Evolutionary conservation across 345 rosid species (phyloP).

Genomic region (Acer saccharum): DNA sequence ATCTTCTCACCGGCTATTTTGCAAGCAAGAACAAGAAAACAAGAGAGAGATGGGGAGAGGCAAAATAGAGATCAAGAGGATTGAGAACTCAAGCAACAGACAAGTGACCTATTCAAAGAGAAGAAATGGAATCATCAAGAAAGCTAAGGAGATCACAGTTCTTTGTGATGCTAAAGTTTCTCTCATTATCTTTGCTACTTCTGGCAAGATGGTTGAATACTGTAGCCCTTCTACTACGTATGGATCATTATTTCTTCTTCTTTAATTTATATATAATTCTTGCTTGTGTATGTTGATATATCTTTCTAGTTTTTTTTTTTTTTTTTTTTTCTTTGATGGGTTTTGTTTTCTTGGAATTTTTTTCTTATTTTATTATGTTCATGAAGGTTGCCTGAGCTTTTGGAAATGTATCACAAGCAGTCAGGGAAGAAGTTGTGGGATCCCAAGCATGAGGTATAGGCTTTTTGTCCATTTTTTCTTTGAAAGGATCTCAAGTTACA

Average conservation of each 20-base stretch:
- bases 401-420: conserved; percentile 77
- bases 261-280: no score
- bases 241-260: not conserved
- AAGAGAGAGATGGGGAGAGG: conserved; percentile 67
- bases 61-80: conserved; percentile 79
- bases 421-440: conserved; percentile 91
- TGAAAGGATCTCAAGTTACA: conserved; percentile 13
- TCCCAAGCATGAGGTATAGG: conserved; percentile 87
- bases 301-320: no score
- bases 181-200: conserved; percentile 60
- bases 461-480: conserved; percentile 4
- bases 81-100: conserved; percentile 77
- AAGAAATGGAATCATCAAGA: conserved; percentile 71
- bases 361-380: not conserved
- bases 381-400: conserved; percentile 63
- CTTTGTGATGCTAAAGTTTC: conserved; percentile 84
- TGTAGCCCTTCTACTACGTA: conserved; percentile 68
- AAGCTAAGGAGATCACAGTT: conserved; percentile 75
- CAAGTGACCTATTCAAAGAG: conserved; percentile 80
- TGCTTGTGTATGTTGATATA: no score
- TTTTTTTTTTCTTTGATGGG: not conserved
- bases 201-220: conserved; percentile 68
- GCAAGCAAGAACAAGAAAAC: conserved; percentile 17
- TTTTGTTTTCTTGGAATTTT: no score
- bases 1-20: conserved; percentile 13